Evolutionary conservation across 179 eudicot species (phyloP), one percentile per base, ranked within the genome.

Genomic region (Beta corolliflora): DNA sequence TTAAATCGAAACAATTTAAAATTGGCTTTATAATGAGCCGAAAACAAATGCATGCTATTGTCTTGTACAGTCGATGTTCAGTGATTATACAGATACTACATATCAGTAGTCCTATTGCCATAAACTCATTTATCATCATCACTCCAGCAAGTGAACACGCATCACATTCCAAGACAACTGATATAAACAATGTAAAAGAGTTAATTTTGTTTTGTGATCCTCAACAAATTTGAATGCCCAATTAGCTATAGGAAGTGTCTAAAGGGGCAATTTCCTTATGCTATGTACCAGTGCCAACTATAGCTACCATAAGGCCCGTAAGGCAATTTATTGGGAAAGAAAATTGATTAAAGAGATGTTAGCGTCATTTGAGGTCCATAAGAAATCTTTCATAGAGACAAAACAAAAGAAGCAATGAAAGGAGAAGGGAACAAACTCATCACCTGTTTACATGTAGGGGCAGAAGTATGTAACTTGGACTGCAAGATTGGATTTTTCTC

Each of bases 401-500:
- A 73, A 50, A 54, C 23, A 19, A 71, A 53, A 29, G 68, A 59
- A 21, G 4, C 41, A 60, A 15, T 5, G 55, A 77, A 18, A 15
- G 25, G 25, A 31, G 21, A 58, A 67, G 59, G 56, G 64, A 48
- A 8, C 46, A 71, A 61, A 3, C 53, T 45, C 15, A 67, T 75
- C 83, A 92, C 98, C 93, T 91, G 84, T 66, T 77, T 68, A 72
- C 87, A 88, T 58, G 64, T 71, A 73, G 69, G 29, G 29, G 76
- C 77, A 60, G 84, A 61, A 16, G 55, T 80, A 72, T 77, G 85
- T 76, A 86, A 81, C 86, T 87, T 91, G 29, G 86, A 82, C 53
- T 60, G 86, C 81, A 86, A 79, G 79, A 84, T 73, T 7, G 88
- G 88, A 85, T 87, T 90, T 66, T 78, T 82, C 88, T 94, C 98